These are phyloP conservation scores for Ziziphus jujuba DNA, from an alignment of 306 rosid genomes.

Conservation along the genomic window DNA sequence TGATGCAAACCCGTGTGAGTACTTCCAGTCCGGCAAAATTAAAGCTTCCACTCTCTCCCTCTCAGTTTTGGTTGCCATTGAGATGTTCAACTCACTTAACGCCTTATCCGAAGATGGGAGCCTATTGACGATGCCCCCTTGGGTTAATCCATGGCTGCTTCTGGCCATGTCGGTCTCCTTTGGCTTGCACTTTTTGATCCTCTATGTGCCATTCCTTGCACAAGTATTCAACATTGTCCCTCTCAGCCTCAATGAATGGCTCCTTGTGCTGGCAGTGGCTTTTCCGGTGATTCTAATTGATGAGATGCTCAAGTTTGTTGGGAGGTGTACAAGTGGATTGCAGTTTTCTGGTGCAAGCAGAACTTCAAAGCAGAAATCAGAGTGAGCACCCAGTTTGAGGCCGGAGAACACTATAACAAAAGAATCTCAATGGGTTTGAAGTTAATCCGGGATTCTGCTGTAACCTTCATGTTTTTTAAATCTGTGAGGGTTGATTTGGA, in stretches of 20 bases:
- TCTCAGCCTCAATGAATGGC: conserved; percentile 52
- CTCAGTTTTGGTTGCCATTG: conserved; percentile 90
- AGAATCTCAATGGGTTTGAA: background rate
- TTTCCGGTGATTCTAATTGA: conserved; percentile 43
- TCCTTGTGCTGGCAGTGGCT: conserved; percentile 39
- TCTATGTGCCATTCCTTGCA: conserved; percentile 90
- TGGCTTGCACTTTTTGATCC: conserved; percentile 78
- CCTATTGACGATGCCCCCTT: conserved; percentile 89
- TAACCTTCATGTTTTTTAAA: conserved; percentile 15
- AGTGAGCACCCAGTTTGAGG: conserved; percentile 15
- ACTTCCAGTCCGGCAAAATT: conserved; percentile 73
- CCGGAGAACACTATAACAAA: too few relatives aligned
- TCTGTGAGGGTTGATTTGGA: conserved; percentile 6
- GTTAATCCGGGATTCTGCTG: background rate
- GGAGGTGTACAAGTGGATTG: conserved; percentile 42
- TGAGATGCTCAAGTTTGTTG: conserved; percentile 41
- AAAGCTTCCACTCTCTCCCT: conserved; percentile 90
- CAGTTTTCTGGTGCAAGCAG: conserved; percentile 26
- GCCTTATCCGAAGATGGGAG: conserved; percentile 90
- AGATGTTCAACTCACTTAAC: conserved; percentile 95
- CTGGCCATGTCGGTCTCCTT: conserved; percentile 91
- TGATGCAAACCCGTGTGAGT: conserved; percentile 63
- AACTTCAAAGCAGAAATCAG: conserved; percentile 53
- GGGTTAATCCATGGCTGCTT: conserved; percentile 98
- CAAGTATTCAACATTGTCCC: conserved; percentile 81